A percentile compares a stretch with the other conserved stretches of the same genome.
Conservation (phyloP, 2,329 filamentous ascomycete species). For the Hymenoscyphus infarciens region DNA sequence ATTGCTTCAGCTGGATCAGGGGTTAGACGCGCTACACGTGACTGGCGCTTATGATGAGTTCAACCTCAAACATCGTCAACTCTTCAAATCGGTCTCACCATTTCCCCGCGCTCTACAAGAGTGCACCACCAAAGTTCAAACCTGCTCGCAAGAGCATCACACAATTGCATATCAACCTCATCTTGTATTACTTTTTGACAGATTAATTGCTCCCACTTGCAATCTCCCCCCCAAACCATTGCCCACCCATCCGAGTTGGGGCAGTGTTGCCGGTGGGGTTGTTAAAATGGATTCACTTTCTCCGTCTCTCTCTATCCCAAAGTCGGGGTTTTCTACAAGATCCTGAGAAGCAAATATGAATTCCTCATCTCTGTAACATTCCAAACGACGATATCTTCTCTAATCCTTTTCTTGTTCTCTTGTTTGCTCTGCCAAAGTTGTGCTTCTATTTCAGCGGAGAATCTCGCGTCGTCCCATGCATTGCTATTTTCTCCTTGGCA, state of each 20-base stretch:
- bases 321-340: background rate
- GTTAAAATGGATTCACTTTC: background rate
- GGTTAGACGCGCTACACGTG: background rate
- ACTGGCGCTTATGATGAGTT: background rate
- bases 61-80: background rate
- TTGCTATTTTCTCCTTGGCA: background rate
- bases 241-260: background rate
- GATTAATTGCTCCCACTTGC: background rate
- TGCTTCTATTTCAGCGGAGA: background rate
- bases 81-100: background rate
- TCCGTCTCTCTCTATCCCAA: background rate
- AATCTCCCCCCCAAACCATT: background rate
- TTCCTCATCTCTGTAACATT: background rate
- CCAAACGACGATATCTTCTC: background rate
- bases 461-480: background rate
- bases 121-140: no score
- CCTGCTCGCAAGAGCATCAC: background rate
- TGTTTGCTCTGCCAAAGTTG: background rate
- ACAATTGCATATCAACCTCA: background rate
- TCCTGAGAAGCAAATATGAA: background rate
- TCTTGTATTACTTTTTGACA: background rate
- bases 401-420: background rate
- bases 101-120: background rate
- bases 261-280: background rate
- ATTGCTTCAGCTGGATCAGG: background rate